Evolutionary conservation across 2,329 filamentous ascomycete species (phyloP), one percentile per base, ranked within the genome.

Genomic region (Westerdykella aurantiaca): DNA sequence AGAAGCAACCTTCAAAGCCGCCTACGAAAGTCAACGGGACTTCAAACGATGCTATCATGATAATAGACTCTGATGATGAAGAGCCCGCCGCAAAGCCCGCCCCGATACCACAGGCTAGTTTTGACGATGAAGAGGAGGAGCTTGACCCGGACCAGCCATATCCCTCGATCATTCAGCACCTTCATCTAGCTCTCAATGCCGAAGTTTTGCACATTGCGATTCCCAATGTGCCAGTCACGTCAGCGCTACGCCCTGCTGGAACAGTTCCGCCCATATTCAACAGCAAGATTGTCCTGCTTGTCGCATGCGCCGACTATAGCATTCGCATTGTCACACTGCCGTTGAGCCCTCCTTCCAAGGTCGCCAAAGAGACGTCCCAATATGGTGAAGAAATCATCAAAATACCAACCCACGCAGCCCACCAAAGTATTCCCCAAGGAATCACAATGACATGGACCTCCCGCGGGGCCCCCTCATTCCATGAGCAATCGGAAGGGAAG

Each of bases 31-130:
- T 67, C 51, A 73, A 74, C 49, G 72, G 69, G 37, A 64, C 55
- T 17, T 48, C 39, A 44, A 67, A 50, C 53, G 72, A 79, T 52
- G 63, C 68, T 12, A 65, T 78, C 44, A 78, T 79, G 68, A 72
- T 80, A 49, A 72, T 78, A 47, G 76, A 79, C 55, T 76, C 74
- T 2, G 75, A 78, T 50, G 76, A 80, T 33, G 77, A 80, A 38
- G 72, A 72, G 40, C 22, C 41, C 7, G 18, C 17, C 2, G 16
- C 41, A 6, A 43, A 53, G 39, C 43, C 55, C n/a, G 51, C 48
- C 16, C 56, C 56, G 12, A 9, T 35, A 18, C 33, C 33, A 18
- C 51, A 55, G 43, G 63, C 68, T 31, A 64, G 75, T 12, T 80
- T 78, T 41, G 73, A 79, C 46, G 61, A 72, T 0, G 73, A 79